These are phyloP conservation scores for Aureobasidium pullulans DNA, from an alignment of 2,329 filamentous ascomycete species.

Conservation along the genomic window DNA sequence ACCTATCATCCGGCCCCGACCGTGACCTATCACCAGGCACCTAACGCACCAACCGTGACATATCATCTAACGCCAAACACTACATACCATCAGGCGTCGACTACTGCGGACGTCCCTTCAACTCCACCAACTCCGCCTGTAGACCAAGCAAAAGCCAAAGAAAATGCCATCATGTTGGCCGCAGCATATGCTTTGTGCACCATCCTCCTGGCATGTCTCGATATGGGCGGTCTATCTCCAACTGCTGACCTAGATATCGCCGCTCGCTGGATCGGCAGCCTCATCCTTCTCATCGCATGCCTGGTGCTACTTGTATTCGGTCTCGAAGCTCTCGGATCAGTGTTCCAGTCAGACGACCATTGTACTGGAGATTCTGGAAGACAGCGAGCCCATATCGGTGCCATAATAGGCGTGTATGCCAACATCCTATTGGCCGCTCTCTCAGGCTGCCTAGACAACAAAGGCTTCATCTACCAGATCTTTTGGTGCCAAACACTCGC, in stretches of 20 bases:
- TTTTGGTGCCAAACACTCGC: neutral
- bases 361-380: neutral
- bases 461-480: neutral
- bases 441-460: neutral
- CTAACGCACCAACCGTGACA: no score
- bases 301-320: neutral
- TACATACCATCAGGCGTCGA: no score
- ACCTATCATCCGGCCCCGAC: no score
- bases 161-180: neutral
- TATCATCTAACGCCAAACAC: no score
- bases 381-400: neutral
- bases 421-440: neutral
- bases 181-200: neutral
- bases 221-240: neutral
- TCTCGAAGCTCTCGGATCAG: neutral
- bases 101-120: no score
- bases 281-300: neutral
- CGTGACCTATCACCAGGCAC: no score
- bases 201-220: neutral
- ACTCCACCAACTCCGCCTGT: no score
- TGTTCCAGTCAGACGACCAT: neutral
- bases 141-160: neutral
- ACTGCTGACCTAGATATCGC: neutral
- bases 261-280: neutral
- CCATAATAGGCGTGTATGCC: neutral